Evolutionary conservation across 31 red algal genomes (phyloP).

Genomic region (Endocladia muricata): DNA sequence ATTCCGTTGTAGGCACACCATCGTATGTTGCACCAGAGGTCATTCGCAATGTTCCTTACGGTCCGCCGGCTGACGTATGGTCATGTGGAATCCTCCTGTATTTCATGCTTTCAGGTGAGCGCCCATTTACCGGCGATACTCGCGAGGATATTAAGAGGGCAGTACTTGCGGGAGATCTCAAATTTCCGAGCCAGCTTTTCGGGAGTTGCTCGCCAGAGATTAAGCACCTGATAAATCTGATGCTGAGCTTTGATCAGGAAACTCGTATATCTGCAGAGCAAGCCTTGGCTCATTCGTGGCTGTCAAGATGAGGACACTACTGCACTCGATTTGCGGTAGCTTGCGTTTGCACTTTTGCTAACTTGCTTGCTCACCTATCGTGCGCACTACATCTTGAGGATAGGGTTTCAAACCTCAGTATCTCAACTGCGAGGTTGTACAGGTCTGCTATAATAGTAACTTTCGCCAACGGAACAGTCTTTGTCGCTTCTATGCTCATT

Average conservation of each 20-base stretch:
- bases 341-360: too few relatives aligned
- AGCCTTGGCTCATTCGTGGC: slow-evolving; percentile 70
- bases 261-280: slow-evolving; percentile 46
- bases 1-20: slow-evolving; percentile 76
- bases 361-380: too few relatives aligned
- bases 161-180: slow-evolving; percentile 47
- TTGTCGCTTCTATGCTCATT: too few relatives aligned
- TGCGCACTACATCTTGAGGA: too few relatives aligned
- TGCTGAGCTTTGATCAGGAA: slow-evolving; percentile 54
- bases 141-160: slow-evolving; percentile 63
- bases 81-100: slow-evolving; percentile 72
- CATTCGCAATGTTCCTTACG: slow-evolving; percentile 69
- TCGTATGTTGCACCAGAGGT: slow-evolving; percentile 82
- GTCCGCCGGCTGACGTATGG: slow-evolving; percentile 83
- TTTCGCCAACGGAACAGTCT: too few relatives aligned
- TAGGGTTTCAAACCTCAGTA: too few relatives aligned
- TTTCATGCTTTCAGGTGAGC: slow-evolving; percentile 65
- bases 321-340: too few relatives aligned
- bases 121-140: slow-evolving; percentile 56
- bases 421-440: too few relatives aligned
- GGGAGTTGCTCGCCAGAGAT: slow-evolving; percentile 46
- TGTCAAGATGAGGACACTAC: slow-evolving; percentile 18
- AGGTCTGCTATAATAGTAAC: too few relatives aligned
- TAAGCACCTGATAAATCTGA: slow-evolving; percentile 59
- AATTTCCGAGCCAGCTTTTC: slow-evolving; percentile 74